These are phyloP conservation scores for Trichosporon sp. DNA, from an alignment of 1,284 basidiomycete species.

Conservation along the genomic window DNA sequence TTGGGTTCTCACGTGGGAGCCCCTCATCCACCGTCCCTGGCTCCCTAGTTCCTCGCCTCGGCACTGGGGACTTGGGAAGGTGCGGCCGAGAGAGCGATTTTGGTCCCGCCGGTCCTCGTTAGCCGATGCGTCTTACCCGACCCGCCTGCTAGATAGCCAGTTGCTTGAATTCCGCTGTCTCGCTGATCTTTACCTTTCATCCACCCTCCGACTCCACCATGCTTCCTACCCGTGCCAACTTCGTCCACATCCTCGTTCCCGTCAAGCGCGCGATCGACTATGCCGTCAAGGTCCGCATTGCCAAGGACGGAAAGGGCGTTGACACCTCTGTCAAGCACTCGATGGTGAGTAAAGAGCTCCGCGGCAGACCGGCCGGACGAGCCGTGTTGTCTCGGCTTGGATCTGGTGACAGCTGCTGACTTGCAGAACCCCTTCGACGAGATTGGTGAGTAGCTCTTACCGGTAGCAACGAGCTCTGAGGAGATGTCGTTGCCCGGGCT, in stretches of 20 bases:
- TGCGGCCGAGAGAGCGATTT: not conserved
- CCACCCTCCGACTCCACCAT: conserved; percentile 49
- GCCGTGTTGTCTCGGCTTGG: not conserved
- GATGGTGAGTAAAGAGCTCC: conserved; percentile 63
- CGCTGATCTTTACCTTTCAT: not conserved
- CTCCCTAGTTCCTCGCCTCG: not conserved
- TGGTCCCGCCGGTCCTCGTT: not conserved
- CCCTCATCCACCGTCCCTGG: not conserved
- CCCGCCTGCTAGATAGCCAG: not conserved
- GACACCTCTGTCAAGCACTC: conserved; percentile 96
- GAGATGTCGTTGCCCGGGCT: not conserved
- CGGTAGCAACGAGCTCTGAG: not conserved
- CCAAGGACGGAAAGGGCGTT: conserved; percentile 82
- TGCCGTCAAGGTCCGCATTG: conserved; percentile 79
- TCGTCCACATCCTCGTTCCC: conserved; percentile 85
- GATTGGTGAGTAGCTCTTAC: conserved; percentile 63
- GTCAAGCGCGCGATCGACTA: conserved; percentile 69
- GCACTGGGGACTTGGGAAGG: not conserved
- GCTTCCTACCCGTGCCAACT: conserved; percentile 65
- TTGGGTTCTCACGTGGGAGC: not conserved
- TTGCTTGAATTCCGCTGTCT: not conserved
- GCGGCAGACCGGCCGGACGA: not conserved
- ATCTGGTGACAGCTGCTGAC: conserved; percentile 3
- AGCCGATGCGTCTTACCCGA: not conserved
- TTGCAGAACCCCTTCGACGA: conserved; percentile 93